phyloP scores from a whole-genome alignment of 108 stramenopile species.

The Nitzschia sp. region DNA sequence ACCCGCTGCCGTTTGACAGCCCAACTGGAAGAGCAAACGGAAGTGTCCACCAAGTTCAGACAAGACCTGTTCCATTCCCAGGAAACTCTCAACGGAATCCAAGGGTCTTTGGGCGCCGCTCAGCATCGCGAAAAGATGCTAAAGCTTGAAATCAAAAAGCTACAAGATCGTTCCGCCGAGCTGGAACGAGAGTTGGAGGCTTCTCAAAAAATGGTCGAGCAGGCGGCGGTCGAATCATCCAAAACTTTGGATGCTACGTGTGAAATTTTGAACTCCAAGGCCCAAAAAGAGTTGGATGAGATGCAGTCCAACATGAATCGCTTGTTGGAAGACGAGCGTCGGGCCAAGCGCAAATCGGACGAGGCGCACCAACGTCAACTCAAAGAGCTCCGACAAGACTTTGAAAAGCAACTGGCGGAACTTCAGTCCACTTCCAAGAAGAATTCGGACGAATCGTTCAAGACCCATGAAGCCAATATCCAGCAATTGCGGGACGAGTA shows the following conservation, averaged over 20 bases:
- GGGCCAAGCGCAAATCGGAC: conserved; percentile 25
- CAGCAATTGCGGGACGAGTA: conserved; percentile 39
- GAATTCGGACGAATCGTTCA: conserved; percentile 31
- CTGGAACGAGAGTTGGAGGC: conserved; percentile 10
- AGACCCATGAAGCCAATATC: conserved; percentile 41
- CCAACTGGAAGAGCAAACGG: conserved; percentile 21
- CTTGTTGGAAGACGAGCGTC: conserved; percentile 57
- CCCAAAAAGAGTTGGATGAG: conserved; percentile 43
- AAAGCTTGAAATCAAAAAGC: conserved; percentile 27
- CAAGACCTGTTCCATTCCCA: conserved; percentile 19
- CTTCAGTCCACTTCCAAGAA: conserved; percentile 13
- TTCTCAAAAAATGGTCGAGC: conserved; percentile 20
- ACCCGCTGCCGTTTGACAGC: background rate
- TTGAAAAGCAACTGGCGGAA: conserved; percentile 25
- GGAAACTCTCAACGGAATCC: conserved; percentile 15
- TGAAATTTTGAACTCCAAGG: conserved; percentile 36
- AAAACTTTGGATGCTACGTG: conserved; percentile 36
- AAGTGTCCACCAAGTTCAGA: conserved; percentile 20
- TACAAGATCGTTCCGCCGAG: conserved; percentile 22
- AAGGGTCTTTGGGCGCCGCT: conserved; percentile 29
- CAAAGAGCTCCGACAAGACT: conserved; percentile 25
- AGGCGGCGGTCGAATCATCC: conserved; percentile 20
- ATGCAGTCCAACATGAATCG: conserved; percentile 48
- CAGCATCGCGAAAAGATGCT: conserved; percentile 46
- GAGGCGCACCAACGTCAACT: conserved; percentile 25